Conservation (phyloP, 2,329 filamentous ascomycete genomes). For the Neonectria faginata region DNA sequence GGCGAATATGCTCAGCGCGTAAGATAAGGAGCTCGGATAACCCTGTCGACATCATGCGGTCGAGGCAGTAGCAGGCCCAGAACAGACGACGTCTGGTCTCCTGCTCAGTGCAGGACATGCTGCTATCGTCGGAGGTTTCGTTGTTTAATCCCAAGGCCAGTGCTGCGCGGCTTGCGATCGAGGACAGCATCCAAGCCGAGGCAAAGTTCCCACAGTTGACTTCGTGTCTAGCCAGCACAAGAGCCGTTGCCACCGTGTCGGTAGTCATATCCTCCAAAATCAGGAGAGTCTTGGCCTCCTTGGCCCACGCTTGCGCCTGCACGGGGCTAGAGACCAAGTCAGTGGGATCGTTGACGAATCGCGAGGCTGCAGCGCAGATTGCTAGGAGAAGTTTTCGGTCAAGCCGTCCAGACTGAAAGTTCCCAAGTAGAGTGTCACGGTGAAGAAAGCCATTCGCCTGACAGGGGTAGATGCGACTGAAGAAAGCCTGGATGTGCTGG, state of each 20-base stretch:
- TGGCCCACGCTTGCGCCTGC: constrained; percentile 9
- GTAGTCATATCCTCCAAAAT: constrained; percentile 15
- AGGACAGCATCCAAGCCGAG: constrained; percentile 21
- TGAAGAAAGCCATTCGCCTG: constrained; percentile 20
- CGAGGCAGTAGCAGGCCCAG: constrained; percentile 22
- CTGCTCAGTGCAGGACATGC: constrained; percentile 7
- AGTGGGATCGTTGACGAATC: not conserved
- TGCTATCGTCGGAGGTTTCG: not conserved
- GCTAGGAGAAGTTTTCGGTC: constrained; percentile 15
- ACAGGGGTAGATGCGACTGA: constrained; percentile 14
- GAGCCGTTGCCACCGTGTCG: constrained; percentile 15
- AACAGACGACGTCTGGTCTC: constrained; percentile 15
- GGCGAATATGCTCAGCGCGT: constrained; percentile 13
- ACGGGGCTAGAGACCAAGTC: not conserved
- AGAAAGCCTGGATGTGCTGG: constrained; percentile 16
- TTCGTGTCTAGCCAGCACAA: constrained; percentile 13
- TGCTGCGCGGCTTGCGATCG: constrained; percentile 15
- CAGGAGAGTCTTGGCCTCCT: constrained; percentile 17
- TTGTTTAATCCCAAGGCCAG: constrained; percentile 17
- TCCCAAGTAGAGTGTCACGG: constrained; percentile 11
- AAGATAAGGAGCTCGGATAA: constrained; percentile 4
- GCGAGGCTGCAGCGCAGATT: constrained; percentile 11
- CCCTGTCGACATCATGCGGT: constrained; percentile 22
- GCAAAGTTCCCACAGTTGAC: constrained; percentile 17
- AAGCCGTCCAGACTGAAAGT: constrained; percentile 8